Evolutionary conservation across 2,329 filamentous ascomycete genomes (phyloP).

Genomic region (Sarocladium brachiariae): DNA sequence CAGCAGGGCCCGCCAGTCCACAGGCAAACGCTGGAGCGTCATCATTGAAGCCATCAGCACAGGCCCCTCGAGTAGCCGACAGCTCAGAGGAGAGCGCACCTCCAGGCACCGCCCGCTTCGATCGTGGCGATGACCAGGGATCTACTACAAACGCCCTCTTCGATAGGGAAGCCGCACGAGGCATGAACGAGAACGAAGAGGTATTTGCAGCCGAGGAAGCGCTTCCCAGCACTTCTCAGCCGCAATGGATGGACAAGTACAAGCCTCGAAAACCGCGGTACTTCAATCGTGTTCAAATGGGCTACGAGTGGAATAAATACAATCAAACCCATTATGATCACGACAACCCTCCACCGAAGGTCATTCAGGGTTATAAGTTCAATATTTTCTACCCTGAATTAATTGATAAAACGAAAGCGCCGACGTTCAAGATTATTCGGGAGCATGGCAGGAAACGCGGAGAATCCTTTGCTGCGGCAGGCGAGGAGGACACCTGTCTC

Average conservation of each 20-base stretch:
- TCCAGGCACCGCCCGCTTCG: constrained; percentile 60
- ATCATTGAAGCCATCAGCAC: not conserved
- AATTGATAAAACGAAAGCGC: constrained; percentile 88
- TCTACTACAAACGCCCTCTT: constrained; percentile 85
- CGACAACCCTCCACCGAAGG: constrained; percentile 94
- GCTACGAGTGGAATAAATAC: constrained; percentile 99
- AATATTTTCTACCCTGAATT: constrained; percentile 99
- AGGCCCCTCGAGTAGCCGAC: constrained; percentile 13
- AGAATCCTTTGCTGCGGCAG: constrained; percentile 86
- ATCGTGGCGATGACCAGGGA: constrained; percentile 64
- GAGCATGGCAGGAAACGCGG: constrained; percentile 85
- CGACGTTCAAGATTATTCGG: constrained; percentile 91
- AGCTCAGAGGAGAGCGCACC: constrained; percentile 30
- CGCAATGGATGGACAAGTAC: constrained; percentile 78
- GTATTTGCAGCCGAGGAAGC: constrained; percentile 88
- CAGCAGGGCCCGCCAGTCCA: too few species aligned
- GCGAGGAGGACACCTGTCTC: constrained; percentile 93
- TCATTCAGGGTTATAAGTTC: constrained; percentile 98
- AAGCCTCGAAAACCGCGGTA: constrained; percentile 88
- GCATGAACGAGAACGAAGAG: constrained; percentile 89
- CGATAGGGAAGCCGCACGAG: constrained; percentile 85
- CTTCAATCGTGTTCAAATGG: constrained; percentile 98
- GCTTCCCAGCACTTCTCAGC: constrained; percentile 51
- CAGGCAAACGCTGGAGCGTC: too few species aligned
- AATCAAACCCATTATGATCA: constrained; percentile 99